Conservation (phyloP, 805 yeast species). For the Candida mattraensis region DNA sequence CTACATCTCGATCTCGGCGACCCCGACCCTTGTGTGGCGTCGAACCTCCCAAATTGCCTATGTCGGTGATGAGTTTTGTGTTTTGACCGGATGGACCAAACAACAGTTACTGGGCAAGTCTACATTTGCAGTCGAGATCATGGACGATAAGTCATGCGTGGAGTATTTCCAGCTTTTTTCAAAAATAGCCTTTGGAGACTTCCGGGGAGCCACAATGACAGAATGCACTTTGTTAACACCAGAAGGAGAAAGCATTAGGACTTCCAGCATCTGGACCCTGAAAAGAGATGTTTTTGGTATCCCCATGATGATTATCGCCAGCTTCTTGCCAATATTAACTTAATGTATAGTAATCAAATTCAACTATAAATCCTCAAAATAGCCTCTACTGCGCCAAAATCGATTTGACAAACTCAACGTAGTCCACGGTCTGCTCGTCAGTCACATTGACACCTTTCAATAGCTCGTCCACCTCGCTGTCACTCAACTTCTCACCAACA, state of each 20-base stretch:
- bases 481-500: slow-evolving; percentile 90
- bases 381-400: slow-evolving; percentile 74
- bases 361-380: neutral
- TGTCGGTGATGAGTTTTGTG: slow-evolving; percentile 91
- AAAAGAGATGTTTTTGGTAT: slow-evolving; percentile 94
- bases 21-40: slow-evolving; percentile 95
- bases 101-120: slow-evolving; percentile 64
- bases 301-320: slow-evolving; percentile 96
- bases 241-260: slow-evolving; percentile 54
- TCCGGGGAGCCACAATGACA: slow-evolving; percentile 84
- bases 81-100: slow-evolving; percentile 86
- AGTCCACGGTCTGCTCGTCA: slow-evolving; percentile 91
- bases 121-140: slow-evolving; percentile 74
- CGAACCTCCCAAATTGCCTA: slow-evolving; percentile 94
- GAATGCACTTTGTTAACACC: slow-evolving; percentile 75
- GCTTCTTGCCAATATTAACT: slow-evolving; percentile 75
- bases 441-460: slow-evolving; percentile 94
- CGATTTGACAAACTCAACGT: slow-evolving; percentile 90
- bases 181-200: slow-evolving; percentile 87
- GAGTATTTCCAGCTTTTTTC: slow-evolving; percentile 86
- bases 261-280: slow-evolving; percentile 89
- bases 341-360: slow-evolving; percentile 13
- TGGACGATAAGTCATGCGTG: slow-evolving; percentile 84
- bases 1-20: slow-evolving; percentile 80
- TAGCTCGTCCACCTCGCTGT: slow-evolving; percentile 91